A percentile compares a stretch with the other conserved stretches of the same genome.
phyloP scores from a whole-genome alignment of 306 rosid genomes.

The Corylus americana region DNA sequence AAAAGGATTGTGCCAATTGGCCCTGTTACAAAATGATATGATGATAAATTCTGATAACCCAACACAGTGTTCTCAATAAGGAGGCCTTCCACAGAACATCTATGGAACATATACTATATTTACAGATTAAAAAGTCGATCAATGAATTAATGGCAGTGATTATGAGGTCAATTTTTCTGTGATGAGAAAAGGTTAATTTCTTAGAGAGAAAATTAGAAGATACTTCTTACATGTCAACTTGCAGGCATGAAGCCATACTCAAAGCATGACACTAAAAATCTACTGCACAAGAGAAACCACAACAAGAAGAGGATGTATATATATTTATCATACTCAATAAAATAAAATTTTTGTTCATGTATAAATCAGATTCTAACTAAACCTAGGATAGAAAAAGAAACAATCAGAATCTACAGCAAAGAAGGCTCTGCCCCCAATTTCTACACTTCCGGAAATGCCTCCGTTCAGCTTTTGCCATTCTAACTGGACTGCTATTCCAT shows the following conservation, averaged over 20 bases:
- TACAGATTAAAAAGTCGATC: not conserved
- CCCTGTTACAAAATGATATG: not conserved
- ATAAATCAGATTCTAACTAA: slow-evolving; percentile 39
- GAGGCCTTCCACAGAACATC: not conserved
- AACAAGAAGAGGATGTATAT: slow-evolving; percentile 24
- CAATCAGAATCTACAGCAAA: slow-evolving; percentile 91
- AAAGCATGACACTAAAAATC: slow-evolving; percentile 35
- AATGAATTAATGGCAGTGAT: not conserved
- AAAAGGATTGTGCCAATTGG: too few species aligned
- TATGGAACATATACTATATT: not conserved
- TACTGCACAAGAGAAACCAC: slow-evolving; percentile 43
- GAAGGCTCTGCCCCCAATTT: slow-evolving; percentile 64
- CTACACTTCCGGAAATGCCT: slow-evolving; percentile 48
- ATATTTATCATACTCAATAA: slow-evolving; percentile 25
- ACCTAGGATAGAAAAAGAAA: slow-evolving; percentile 35
- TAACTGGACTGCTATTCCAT: slow-evolving; percentile 83
- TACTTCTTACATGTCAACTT: slow-evolving; percentile 15
- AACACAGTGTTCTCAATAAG: not conserved
- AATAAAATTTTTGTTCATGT: slow-evolving; percentile 12
- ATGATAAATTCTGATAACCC: too few species aligned
- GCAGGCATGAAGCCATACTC: slow-evolving; percentile 9
- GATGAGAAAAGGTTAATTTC: not conserved
- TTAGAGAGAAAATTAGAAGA: not conserved
- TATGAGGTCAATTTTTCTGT: not conserved
- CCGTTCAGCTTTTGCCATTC: slow-evolving; percentile 81